Percentiles rank a stretch among this genome's conserved stretches.
phyloP scores from a whole-genome alignment of 257 asterid genomes.

The Rauvolfia tetraphylla region DNA sequence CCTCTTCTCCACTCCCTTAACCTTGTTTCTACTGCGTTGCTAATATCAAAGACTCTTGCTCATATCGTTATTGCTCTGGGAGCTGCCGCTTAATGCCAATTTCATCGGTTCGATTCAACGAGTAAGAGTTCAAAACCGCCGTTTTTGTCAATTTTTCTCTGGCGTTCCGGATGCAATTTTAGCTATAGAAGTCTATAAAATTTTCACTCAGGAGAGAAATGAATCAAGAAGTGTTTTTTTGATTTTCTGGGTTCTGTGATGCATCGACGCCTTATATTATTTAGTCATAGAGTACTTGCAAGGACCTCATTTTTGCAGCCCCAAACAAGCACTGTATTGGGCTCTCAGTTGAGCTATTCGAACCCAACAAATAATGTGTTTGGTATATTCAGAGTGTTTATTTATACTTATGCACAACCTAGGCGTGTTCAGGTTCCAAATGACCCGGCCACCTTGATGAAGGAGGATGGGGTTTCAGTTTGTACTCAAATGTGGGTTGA shows the following conservation, averaged over 20 bases:
- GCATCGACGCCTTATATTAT: conserved; percentile 46
- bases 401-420: conserved; percentile 46
- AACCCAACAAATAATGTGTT: conserved; percentile 30
- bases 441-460: conserved; percentile 86
- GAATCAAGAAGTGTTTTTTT: neutral
- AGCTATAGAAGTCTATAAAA: neutral
- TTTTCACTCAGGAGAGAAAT: neutral
- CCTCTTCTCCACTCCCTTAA: neutral
- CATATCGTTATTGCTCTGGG: neutral
- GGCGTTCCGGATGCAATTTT: neutral
- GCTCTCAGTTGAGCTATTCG: conserved; percentile 28
- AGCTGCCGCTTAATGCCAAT: conserved; percentile 3
- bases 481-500: conserved; percentile 88
- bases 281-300: conserved; percentile 39
- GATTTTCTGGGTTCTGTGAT: conserved; percentile 25
- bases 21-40: neutral
- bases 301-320: conserved; percentile 29
- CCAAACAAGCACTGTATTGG: conserved; percentile 20
- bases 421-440: conserved; percentile 68
- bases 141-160: neutral
- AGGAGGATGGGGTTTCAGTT: conserved; percentile 81
- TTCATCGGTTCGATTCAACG: neutral
- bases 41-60: neutral
- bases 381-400: conserved; percentile 31
- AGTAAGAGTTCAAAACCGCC: conserved; percentile 13